These are phyloP conservation scores for Bipolaris zeicola DNA, from an alignment of 2,329 filamentous ascomycete genomes.

Conservation along the genomic window DNA sequence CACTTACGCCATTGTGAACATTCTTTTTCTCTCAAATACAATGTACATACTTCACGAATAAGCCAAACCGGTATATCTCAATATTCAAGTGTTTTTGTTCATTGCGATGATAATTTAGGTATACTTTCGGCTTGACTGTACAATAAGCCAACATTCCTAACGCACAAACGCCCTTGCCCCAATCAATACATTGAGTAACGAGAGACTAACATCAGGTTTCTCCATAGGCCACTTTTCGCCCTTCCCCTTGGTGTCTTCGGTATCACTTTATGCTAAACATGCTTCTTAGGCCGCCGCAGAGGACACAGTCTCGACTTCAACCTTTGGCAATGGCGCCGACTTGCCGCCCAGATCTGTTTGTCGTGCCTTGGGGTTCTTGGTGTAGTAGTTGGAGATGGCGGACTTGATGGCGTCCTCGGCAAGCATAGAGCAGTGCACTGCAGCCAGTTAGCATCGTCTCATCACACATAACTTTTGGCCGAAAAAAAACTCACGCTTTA, in stretches of 20 bases:
- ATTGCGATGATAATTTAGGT: conserved; percentile 9
- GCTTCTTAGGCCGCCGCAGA: conserved; percentile 39
- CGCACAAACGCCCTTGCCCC: conserved; percentile 20
- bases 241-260: conserved; percentile 6
- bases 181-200: conserved; percentile 12
- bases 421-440: conserved; percentile 90
- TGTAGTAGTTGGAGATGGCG: conserved; percentile 88
- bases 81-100: conserved; percentile 12
- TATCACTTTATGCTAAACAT: conserved; percentile 34
- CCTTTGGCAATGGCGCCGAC: conserved; percentile 68
- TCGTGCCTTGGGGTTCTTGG: conserved; percentile 80
- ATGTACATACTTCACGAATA: background rate
- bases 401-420: conserved; percentile 93
- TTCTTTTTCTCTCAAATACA: background rate
- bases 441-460: conserved; percentile 22
- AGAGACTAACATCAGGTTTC: conserved; percentile 8
- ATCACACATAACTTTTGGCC: background rate
- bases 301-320: conserved; percentile 63
- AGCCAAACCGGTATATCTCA: background rate
- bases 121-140: conserved; percentile 11
- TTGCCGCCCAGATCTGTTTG: conserved; percentile 79
- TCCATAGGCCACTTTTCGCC: background rate
- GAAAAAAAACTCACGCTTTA: conserved; percentile 70
- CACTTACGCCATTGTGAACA: background rate
- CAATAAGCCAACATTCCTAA: conserved; percentile 13